Evolutionary conservation across 345 rosid genomes (phyloP).

Genomic region (Bruguiera sexangula): DNA sequence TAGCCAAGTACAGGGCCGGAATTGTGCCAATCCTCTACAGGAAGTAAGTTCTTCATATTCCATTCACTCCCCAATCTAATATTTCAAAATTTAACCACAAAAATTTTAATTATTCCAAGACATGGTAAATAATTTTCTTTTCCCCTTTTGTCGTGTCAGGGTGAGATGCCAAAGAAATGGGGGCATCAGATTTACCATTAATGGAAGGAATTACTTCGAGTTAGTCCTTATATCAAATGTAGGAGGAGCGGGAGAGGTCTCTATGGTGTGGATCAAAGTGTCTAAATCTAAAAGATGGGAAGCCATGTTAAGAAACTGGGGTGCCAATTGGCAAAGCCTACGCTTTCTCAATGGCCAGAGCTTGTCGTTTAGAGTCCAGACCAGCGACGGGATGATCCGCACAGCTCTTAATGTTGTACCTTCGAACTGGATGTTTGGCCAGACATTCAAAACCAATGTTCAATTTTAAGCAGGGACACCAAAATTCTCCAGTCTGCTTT

Average conservation of each 20-base stretch:
- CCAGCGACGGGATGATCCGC: constrained; percentile 39
- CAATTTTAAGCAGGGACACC: constrained; percentile 34
- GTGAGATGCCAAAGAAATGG: constrained; percentile 63
- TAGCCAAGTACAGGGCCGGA: constrained; percentile 24
- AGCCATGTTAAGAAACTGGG: constrained; percentile 69
- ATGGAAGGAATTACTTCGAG: constrained; percentile 64
- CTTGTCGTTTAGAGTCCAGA: constrained; percentile 54
- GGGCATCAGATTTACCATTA: constrained; percentile 69
- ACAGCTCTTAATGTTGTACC: constrained; percentile 47
- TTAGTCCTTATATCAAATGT: constrained; percentile 67
- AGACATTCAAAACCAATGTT: constrained; percentile 53
- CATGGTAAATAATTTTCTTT: not conserved
- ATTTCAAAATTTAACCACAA: not conserved
- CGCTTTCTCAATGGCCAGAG: constrained; percentile 60
- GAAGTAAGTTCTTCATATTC: constrained; percentile 7
- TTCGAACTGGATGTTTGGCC: constrained; percentile 61
- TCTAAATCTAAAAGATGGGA: constrained; percentile 52
- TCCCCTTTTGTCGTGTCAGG: constrained; percentile 20
- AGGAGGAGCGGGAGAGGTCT: constrained; percentile 56
- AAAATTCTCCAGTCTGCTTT: not conserved
- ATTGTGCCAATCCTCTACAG: constrained; percentile 24
- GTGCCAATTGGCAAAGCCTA: constrained; percentile 65
- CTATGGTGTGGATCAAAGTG: constrained; percentile 54
- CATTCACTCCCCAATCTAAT: not conserved
- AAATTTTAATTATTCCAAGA: too few species aligned